Base-by-base conservation (phyloP, 441 rosid species). In the Gossypium laxum region DNA sequence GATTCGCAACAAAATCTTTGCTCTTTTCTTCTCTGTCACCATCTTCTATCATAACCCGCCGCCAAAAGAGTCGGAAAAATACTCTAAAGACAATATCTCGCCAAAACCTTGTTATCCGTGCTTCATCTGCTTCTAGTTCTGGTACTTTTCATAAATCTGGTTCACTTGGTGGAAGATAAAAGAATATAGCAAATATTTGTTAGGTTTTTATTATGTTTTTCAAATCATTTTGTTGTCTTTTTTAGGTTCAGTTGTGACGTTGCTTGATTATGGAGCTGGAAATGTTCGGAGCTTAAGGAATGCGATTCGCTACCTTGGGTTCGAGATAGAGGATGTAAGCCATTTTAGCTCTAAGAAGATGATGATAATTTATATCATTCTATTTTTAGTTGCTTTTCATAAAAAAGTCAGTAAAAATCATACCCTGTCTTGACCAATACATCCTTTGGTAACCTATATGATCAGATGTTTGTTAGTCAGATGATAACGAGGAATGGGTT, bases 211-310 rank as follows among this genome's bases (percentile, higher is more conserved):
- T 54, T 54, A 8, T 75, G 19, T 11, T 32, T 26, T 48, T 68
- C 2, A 21, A 4, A 0, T 77, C 5, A 7, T 0, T 54, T 47
- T 34, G 15, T 11, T 17, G 21, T 26, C 3, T 63, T 55, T 2
- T 81, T 14, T 63, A 8, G 55, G 47, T 63, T 63, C 80, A 86
- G 97, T 74, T 24, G 97, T 91, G 72, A 93, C 93, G 26, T 70
- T 93, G 81, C 96, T 93, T 70, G 98, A 93, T 79, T 91, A 93
- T 63, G 97, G 98, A 8, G 97, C 96, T 61, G 96, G 96, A 59
- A 93, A 93, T 74, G 97, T 93, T 22, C 87, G 98, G n/a, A 91
- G 97, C 62, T 79, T 93, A 18, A 83, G 96, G 45, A 93, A 91
- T 72, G 97, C 97, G 14, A 91, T 93, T 85, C 87, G 84, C 28